A percentile compares a stretch with the other conserved stretches of the same genome.
Conservation (phyloP, 345 rosid species). For the Streptanthus diversifolius region DNA sequence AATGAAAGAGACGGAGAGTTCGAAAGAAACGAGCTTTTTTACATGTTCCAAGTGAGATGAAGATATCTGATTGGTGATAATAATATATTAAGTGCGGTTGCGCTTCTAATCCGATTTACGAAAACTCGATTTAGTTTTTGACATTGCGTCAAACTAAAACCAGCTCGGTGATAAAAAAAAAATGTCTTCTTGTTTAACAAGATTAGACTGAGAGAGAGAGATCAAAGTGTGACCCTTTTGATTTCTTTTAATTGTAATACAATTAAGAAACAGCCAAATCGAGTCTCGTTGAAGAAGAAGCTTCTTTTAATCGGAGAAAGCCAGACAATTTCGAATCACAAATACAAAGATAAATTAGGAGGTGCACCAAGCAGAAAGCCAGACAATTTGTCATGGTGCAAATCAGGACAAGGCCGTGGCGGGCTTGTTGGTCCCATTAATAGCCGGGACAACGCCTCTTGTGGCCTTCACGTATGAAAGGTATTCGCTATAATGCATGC, state of each 20-base stretch:
- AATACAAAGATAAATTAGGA: constrained; percentile 21
- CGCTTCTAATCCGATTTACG: background rate
- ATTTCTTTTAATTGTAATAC: constrained; percentile 9
- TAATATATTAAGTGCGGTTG: background rate
- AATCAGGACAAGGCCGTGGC: constrained; percentile 38
- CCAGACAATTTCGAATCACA: constrained; percentile 22
- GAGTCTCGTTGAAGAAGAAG: background rate
- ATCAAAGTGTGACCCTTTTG: constrained; percentile 11
- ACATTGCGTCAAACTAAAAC: background rate
- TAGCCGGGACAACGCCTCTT: constrained; percentile 56
- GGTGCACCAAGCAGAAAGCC: background rate
- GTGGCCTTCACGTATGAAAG: constrained; percentile 59
- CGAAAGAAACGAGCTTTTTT: background rate
- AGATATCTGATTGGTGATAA: background rate
- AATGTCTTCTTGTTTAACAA: background rate
- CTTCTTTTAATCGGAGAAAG: constrained; percentile 6
- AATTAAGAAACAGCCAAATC: constrained; percentile 23
- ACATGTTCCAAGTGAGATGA: background rate
- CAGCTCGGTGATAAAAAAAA: background rate
- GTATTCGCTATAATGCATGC: constrained; percentile 78
- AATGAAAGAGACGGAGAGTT: constrained; percentile 25
- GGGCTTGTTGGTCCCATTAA: constrained; percentile 56
- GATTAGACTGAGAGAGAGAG: background rate
- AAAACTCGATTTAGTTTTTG: background rate
- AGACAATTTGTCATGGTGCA: too few species aligned